A percentile compares a stretch with the other conserved stretches of the same genome.
phyloP scores from a whole-genome alignment of 2,329 filamentous ascomycete species.

The Lachnellula suecica region DNA sequence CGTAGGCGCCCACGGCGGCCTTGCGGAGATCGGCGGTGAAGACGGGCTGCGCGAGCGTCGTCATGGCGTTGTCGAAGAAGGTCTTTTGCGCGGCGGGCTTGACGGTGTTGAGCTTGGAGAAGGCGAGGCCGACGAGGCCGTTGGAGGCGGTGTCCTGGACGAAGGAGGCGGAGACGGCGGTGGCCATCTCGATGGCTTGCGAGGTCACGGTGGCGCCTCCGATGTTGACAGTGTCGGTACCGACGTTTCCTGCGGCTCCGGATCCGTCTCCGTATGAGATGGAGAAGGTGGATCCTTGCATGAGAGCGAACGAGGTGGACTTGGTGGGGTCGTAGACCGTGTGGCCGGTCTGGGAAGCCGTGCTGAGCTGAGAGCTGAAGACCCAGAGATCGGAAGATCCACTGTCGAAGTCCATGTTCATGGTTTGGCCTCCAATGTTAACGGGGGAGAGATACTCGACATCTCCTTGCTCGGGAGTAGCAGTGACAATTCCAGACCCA shows the following conservation, averaged over 20 bases:
- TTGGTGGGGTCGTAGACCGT: constrained; percentile 30
- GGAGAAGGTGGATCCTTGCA: constrained; percentile 31
- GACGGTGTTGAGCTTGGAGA: constrained; percentile 35
- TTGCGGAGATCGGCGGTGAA: constrained; percentile 57
- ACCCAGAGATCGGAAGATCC: constrained; percentile 38
- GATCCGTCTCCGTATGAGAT: constrained; percentile 40
- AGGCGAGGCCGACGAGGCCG: constrained; percentile 63
- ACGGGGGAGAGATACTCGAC: constrained; percentile 30
- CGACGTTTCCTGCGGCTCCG: constrained; percentile 36
- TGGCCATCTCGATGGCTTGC: constrained; percentile 36
- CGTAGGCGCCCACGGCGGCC: constrained; percentile 46
- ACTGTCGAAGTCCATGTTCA: constrained; percentile 34
- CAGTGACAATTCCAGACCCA: constrained; percentile 58
- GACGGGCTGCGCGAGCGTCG: constrained; percentile 48
- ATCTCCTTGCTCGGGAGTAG: constrained; percentile 54
- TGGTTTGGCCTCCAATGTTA: constrained; percentile 32
- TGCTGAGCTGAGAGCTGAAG: constrained; percentile 34
- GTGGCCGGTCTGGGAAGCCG: constrained; percentile 30
- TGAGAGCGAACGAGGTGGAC: constrained; percentile 28
- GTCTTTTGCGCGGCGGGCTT: constrained; percentile 34
- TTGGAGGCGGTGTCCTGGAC: constrained; percentile 41
- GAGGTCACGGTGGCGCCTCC: constrained; percentile 33
- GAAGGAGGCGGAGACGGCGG: constrained; percentile 34
- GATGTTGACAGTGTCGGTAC: constrained; percentile 35
- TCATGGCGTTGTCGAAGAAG: constrained; percentile 35